Percentiles rank a stretch among this genome's conserved stretches.
These are phyloP conservation scores for Sporobolomyces phaffii DNA, from an alignment of 768 basidiomycete genomes.

Conservation along the genomic window DNA sequence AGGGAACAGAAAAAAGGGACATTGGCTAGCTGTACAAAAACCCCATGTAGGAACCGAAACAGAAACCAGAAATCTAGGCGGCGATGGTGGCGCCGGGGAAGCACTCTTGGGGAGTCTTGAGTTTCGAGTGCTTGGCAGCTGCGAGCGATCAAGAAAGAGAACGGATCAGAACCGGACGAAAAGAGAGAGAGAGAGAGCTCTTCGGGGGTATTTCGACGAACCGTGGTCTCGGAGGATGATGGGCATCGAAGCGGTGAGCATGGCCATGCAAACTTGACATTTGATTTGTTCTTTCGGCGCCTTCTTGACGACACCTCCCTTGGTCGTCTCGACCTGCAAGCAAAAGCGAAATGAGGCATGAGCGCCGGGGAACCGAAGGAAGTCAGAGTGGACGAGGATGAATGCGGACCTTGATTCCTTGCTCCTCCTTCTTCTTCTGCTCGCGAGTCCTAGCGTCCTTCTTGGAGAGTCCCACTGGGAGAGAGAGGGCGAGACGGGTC, in stretches of 20 bases:
- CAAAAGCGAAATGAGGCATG: background rate
- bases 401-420: constrained; percentile 7
- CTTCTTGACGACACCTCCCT: constrained; percentile 25
- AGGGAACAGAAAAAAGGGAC: too few species aligned
- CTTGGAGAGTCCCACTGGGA: constrained; percentile 20
- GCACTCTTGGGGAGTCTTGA: constrained; percentile 12
- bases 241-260: constrained; percentile 7
- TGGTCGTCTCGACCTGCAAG: constrained; percentile 14
- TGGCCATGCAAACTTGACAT: constrained; percentile 13
- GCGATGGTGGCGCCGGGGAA: constrained; percentile 18
- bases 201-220: background rate
- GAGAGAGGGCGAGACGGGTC: background rate
- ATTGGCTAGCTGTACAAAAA: too few species aligned
- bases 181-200: too few species aligned
- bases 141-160: background rate
- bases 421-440: constrained; percentile 19
- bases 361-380: background rate
- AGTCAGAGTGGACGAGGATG: background rate
- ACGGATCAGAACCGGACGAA: too few species aligned
- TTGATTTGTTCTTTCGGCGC: constrained; percentile 7
- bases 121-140: constrained; percentile 16
- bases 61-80: too few species aligned
- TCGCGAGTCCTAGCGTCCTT: constrained; percentile 20
- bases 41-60: too few species aligned
- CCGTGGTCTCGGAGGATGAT: constrained; percentile 12